Base-by-base conservation (phyloP, 148 eudicot genomes). In the Rhododendron simsii region DNA sequence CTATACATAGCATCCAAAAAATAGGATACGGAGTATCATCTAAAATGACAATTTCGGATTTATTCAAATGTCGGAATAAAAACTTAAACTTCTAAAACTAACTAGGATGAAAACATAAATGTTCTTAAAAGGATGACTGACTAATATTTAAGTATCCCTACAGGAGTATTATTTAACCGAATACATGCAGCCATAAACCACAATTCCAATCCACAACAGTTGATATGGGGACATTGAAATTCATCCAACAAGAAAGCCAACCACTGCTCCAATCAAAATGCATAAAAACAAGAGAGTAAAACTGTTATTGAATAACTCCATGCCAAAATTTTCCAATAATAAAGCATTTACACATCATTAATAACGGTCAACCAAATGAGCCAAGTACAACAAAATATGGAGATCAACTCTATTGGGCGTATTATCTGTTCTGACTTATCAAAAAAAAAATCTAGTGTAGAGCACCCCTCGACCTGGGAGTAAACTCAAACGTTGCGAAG, bases 311-410 rank as follows among this genome's bases (percentile, higher is more conserved):
- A 39, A 80, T 76, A 18, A 61, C 33, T 65, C 61, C 83, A 53
- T 45, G 86, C 84, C 91, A 88, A 90, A 90, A 86, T 88, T 90
- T 90, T 88, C 73, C 80, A 65, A 79, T 65, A 48, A 61, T 37
- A 83, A 63, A 78, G 80, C 67, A 69, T 84, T 88, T 90, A 83
- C 87, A 90, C 90, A 86, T 85, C 59, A 82, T 65, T 45, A 81
- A 77, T 33, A 83, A 67, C 30, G 45, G 59, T 51, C 7, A 50
- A 26, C 30, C 10, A 55, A 85, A 74, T 55, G 55, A 47, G 53
- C 59, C 48, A 67, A 84, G 86, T 88, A 90, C 90, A 90, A 90
- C 91, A 90, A 78, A 47, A 87, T 84, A 76, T 75, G 51, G 83
- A 41, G 33, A 44, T 45, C 78, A 74, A 65, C 53, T 76, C 84